A percentile compares a stretch with the other conserved stretches of the same genome.
Evolutionary conservation across 1,284 basidiomycete genomes (phyloP).

Genomic region (Trichosporon coremiiforme): DNA sequence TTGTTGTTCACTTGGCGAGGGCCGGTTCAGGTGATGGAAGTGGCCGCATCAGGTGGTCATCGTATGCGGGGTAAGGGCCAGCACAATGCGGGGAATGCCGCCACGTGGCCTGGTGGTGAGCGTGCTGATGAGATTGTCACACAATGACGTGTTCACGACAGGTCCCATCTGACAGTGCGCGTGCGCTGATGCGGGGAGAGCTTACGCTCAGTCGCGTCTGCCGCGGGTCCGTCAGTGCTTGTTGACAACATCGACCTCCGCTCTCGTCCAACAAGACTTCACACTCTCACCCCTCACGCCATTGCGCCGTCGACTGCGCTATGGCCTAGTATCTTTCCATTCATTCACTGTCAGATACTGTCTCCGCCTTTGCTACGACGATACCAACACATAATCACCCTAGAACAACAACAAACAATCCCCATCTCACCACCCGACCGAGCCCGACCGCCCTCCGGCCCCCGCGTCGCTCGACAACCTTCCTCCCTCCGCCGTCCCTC

Average conservation of each 20-base stretch:
- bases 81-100: neutral
- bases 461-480: neutral
- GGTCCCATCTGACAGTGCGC: neutral
- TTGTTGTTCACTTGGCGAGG: neutral
- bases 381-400: neutral
- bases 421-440: neutral
- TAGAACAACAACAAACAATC: constrained; percentile 6
- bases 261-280: neutral
- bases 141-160: constrained; percentile 13
- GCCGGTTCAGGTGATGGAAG: neutral
- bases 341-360: neutral
- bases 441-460: constrained; percentile 5
- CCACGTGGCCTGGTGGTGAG: neutral
- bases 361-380: neutral
- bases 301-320: constrained; percentile 4
- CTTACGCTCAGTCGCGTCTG: constrained; percentile 17
- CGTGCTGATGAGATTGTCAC: neutral
- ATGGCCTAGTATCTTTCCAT: constrained; percentile 4
- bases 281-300: neutral
- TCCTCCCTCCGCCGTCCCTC: constrained; percentile 56
- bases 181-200: constrained; percentile 11
- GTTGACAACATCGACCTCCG: constrained; percentile 4
- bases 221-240: constrained; percentile 13
- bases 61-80: neutral
- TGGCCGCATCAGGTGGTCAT: neutral